A percentile compares a stretch with the other conserved stretches of the same genome.
phyloP scores from a whole-genome alignment of 768 basidiomycete genomes.

The Kwoniella shandongensis region DNA sequence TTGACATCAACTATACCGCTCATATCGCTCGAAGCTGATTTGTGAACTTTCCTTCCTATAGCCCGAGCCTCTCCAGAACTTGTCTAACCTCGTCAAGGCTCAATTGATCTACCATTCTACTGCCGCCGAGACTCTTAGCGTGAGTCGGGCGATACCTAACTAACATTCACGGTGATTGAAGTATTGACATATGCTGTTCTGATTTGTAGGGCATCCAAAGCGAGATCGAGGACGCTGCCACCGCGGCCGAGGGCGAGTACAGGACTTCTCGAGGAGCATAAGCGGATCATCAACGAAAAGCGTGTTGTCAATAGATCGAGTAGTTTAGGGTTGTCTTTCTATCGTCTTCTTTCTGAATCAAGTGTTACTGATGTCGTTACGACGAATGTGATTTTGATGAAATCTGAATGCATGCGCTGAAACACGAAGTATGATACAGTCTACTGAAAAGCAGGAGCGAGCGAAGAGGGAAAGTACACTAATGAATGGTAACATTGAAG shows the following conservation, averaged over 20 bases:
- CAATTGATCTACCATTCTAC: slow-evolving; percentile 59
- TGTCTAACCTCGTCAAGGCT: slow-evolving; percentile 87
- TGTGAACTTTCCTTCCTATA: slow-evolving; percentile 48
- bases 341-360: too few species aligned
- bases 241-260: slow-evolving; percentile 93
- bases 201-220: slow-evolving; percentile 65
- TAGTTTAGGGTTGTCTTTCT: neutral
- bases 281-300: neutral
- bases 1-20: slow-evolving; percentile 16
- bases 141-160: slow-evolving; percentile 37
- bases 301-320: neutral
- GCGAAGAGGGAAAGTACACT: too few species aligned
- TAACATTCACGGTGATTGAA: neutral
- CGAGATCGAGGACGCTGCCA: slow-evolving; percentile 87
- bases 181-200: too few species aligned
- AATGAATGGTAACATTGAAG: too few species aligned
- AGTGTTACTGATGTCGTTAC: too few species aligned
- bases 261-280: slow-evolving; percentile 59
- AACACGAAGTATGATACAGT: too few species aligned
- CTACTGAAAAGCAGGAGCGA: too few species aligned
- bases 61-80: slow-evolving; percentile 94
- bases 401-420: too few species aligned
- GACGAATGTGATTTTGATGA: too few species aligned
- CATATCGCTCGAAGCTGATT: slow-evolving; percentile 7
- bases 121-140: slow-evolving; percentile 56